Conservation (phyloP, 495 filamentous ascomycete genomes). For the Elasticomyces elasticus region DNA sequence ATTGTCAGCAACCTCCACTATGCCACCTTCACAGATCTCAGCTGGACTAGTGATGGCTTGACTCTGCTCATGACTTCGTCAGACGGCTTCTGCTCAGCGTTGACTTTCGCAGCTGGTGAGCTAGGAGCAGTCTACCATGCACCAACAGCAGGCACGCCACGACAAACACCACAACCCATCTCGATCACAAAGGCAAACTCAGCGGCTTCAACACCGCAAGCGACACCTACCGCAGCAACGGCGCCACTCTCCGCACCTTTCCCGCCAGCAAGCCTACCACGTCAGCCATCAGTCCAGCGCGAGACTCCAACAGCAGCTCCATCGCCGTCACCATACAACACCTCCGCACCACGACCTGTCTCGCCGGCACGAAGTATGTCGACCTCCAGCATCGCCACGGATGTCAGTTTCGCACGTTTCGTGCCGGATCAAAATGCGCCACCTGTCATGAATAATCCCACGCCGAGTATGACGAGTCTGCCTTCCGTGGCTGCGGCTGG, state of each 20-base stretch:
- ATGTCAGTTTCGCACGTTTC: conserved; percentile 30
- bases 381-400: conserved; percentile 68
- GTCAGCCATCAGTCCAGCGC: conserved; percentile 9
- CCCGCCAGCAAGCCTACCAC: conserved; percentile 1
- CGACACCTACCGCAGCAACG: conserved; percentile 19
- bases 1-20: conserved; percentile 94
- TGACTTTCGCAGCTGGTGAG: conserved; percentile 76
- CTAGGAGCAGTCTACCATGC: conserved; percentile 71
- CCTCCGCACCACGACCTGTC: conserved; percentile 37
- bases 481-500: conserved; percentile 31
- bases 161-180: conserved; percentile 16
- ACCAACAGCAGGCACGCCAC: conserved; percentile 12
- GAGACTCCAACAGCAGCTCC: conserved; percentile 19
- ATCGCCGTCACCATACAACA: conserved; percentile 49
- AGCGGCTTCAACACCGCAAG: conserved; percentile 20
- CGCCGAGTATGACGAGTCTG: conserved; percentile 27
- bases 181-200: conserved; percentile 17
- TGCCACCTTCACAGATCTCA: conserved; percentile 92
- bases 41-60: conserved; percentile 87
- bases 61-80: conserved; percentile 94
- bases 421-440: conserved; percentile 19
- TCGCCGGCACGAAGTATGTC: conserved; percentile 74
- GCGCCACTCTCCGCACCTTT: conserved; percentile 8
- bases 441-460: conserved; percentile 27
- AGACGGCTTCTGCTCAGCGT: conserved; percentile 90